phyloP scores from a whole-genome alignment of 768 basidiomycete genomes.

The Naematelia encephala region DNA sequence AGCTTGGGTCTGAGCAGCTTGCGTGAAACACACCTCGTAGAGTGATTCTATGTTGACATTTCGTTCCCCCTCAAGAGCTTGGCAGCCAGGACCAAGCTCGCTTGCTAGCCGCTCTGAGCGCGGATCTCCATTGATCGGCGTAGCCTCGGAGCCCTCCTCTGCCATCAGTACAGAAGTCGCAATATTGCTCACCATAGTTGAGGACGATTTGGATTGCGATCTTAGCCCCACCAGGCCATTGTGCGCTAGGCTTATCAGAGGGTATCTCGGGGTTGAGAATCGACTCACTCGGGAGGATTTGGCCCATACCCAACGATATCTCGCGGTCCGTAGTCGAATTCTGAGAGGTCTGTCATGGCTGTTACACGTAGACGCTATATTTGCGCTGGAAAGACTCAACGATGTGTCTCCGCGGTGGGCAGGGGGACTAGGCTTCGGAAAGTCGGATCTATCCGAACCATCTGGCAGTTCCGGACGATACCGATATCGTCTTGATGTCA shows the following conservation, averaged over 20 bases:
- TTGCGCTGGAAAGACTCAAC: background rate
- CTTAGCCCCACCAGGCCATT: conserved; percentile 40
- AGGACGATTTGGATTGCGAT: conserved; percentile 41
- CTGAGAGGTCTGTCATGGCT: background rate
- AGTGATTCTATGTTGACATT: conserved; percentile 39
- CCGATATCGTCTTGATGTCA: too few relatives aligned
- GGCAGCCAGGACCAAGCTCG: conserved; percentile 34
- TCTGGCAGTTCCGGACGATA: too few relatives aligned
- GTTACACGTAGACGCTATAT: background rate
- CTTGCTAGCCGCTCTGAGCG: conserved; percentile 24
- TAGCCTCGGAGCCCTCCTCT: conserved; percentile 34
- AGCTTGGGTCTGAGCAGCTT: background rate
- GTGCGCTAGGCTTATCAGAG: conserved; percentile 20
- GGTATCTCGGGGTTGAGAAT: too few relatives aligned
- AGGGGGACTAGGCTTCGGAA: too few relatives aligned
- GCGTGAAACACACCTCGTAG: conserved; percentile 26
- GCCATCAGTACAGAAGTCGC: background rate
- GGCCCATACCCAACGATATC: conserved; percentile 30
- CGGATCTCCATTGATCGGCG: conserved; percentile 36
- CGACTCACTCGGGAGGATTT: conserved; percentile 23
- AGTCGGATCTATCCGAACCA: too few relatives aligned
- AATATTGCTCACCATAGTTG: conserved; percentile 40
- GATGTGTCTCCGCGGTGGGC: too few relatives aligned
- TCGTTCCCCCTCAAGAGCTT: conserved; percentile 20
- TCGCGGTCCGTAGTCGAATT: conserved; percentile 22